Conservation (phyloP, 2,329 filamentous ascomycete genomes). For the Ophiostoma perfectum region DNA sequence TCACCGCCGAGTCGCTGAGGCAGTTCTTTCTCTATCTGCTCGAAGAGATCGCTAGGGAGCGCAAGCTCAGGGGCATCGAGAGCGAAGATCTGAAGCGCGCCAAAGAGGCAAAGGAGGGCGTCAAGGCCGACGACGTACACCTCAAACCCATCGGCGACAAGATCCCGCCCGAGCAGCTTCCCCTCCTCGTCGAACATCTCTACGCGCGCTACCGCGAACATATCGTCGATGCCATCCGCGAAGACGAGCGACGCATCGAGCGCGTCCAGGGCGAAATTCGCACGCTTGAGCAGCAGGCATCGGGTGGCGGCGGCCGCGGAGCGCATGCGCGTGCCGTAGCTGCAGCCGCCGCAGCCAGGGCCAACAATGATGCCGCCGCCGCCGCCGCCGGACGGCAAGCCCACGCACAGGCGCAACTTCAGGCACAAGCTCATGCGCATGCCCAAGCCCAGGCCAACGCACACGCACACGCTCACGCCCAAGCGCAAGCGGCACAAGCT, state of each 20-base stretch:
- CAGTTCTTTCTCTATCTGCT: constrained; percentile 72
- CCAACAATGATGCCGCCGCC: not conserved
- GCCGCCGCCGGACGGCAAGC: constrained; percentile 20
- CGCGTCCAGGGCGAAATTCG: constrained; percentile 61
- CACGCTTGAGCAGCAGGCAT: constrained; percentile 52
- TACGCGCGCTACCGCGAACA: constrained; percentile 69
- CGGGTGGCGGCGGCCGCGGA: constrained; percentile 16
- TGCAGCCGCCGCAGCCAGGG: constrained; percentile 1
- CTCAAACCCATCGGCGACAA: constrained; percentile 58
- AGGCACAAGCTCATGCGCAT: not conserved
- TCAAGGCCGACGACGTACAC: constrained; percentile 41
- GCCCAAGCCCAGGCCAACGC: not conserved
- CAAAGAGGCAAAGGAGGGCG: constrained; percentile 64
- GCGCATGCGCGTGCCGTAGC: constrained; percentile 16
- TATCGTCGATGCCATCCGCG: constrained; percentile 62
- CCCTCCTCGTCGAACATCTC: constrained; percentile 64
- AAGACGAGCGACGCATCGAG: constrained; percentile 65
- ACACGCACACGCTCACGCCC: constrained; percentile 4
- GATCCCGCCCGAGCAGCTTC: constrained; percentile 62
- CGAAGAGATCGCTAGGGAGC: constrained; percentile 55
- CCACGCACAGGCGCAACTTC: constrained; percentile 15
- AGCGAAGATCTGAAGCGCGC: constrained; percentile 41
- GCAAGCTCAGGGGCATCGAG: constrained; percentile 30
- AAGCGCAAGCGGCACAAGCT: not conserved
- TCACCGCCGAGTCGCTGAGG: constrained; percentile 73